Conservation (phyloP, 2,329 filamentous ascomycete genomes). For the Bipolaris bicolor region DNA sequence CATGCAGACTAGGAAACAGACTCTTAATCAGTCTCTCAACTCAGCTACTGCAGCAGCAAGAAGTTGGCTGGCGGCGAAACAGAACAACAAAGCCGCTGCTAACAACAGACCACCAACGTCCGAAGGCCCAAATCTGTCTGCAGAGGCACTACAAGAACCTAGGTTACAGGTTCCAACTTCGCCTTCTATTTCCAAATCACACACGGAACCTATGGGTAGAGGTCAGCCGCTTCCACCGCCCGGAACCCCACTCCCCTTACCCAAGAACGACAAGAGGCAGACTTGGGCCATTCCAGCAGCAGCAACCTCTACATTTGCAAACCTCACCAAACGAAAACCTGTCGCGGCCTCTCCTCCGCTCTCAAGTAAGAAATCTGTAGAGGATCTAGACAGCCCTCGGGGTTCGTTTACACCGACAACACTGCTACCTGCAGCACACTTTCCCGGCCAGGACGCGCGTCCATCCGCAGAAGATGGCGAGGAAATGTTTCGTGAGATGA, state of each 20-base stretch:
- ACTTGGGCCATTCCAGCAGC: slow-evolving; percentile 58
- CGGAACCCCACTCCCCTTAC: slow-evolving; percentile 76
- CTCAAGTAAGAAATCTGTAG: slow-evolving; percentile 12
- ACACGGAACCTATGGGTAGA: slow-evolving; percentile 76
- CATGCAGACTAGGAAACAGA: slow-evolving; percentile 29
- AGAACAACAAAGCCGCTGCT: slow-evolving; percentile 43
- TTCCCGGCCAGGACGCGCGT: slow-evolving; percentile 8
- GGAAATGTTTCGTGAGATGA: slow-evolving; percentile 20
- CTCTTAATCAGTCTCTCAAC: slow-evolving; percentile 46
- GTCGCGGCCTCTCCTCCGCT: slow-evolving; percentile 38
- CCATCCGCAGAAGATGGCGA: slow-evolving; percentile 9
- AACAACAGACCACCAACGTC: slow-evolving; percentile 18
- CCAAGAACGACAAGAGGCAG: slow-evolving; percentile 61
- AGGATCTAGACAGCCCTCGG: slow-evolving; percentile 15
- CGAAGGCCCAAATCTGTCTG: slow-evolving; percentile 18
- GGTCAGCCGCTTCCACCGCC: slow-evolving; percentile 82
- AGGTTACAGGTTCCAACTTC: slow-evolving; percentile 10
- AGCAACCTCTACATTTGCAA: slow-evolving; percentile 38
- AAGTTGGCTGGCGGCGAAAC: slow-evolving; percentile 62
- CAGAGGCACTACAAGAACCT: slow-evolving; percentile 11
- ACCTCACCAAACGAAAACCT: slow-evolving; percentile 68
- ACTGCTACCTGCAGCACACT: slow-evolving; percentile 10
- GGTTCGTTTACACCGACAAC: slow-evolving; percentile 9
- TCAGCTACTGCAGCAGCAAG: slow-evolving; percentile 63
- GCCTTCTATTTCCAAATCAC: slow-evolving; percentile 30